Percentiles rank a stretch among this genome's conserved stretches.
Conservation (phyloP, 495 filamentous ascomycete species). For the Pseudoneurospora amorphoporcata region DNA sequence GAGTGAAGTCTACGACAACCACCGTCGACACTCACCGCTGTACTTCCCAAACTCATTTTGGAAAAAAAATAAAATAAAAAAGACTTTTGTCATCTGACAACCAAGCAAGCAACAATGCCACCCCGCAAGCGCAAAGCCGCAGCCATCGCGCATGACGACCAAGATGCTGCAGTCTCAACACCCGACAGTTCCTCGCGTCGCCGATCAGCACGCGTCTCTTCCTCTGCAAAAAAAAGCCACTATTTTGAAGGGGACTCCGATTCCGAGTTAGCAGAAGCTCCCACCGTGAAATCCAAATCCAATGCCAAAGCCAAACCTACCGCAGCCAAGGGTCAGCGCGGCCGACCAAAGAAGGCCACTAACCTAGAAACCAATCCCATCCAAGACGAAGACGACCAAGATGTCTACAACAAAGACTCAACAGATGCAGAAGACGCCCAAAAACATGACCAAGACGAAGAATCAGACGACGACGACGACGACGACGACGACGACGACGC, state of each 20-base stretch:
- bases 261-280: background rate
- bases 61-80: background rate
- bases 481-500: constrained; percentile 26
- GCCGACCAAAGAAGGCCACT: background rate
- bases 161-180: background rate
- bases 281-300: constrained; percentile 7
- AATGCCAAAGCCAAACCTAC: constrained; percentile 6
- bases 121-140: constrained; percentile 11
- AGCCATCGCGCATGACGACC: background rate
- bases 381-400: constrained; percentile 13
- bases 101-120: constrained; percentile 1
- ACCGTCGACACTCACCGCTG: background rate
- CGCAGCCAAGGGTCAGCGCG: background rate
- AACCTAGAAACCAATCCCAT: background rate
- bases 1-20: background rate
- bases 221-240: background rate
- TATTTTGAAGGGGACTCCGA: background rate
- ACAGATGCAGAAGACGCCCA: constrained; percentile 1
- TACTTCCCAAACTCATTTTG: background rate
- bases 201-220: background rate
- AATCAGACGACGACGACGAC: constrained; percentile 24
- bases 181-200: background rate
- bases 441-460: constrained; percentile 2
- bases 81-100: background rate
- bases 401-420: constrained; percentile 11